phyloP scores from a whole-genome alignment of 73 alveolate species.

The Paramecium pentaurelia region DNA sequence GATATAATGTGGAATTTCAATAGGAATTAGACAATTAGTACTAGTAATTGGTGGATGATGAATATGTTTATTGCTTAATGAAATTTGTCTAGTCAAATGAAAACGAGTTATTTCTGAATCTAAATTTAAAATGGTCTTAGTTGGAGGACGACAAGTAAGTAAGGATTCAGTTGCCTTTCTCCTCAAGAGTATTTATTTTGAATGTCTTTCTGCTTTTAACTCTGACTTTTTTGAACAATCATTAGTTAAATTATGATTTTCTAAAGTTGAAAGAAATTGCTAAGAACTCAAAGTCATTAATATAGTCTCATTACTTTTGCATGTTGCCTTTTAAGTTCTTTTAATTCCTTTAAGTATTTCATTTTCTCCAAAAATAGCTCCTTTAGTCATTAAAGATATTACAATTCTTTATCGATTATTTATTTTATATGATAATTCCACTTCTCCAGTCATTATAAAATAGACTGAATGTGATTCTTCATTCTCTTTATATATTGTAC shows the following conservation, averaged over 20 bases:
- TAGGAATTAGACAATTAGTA: not conserved
- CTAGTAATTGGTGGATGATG: not conserved
- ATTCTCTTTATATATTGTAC: not conserved
- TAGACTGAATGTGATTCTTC: not conserved
- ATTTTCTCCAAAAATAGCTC: slow-evolving; percentile 4
- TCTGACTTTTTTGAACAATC: not conserved
- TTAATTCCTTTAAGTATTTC: not conserved
- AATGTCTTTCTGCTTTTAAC: not conserved
- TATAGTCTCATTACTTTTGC: not conserved
- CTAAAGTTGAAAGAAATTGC: not conserved
- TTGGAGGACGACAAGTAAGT: not conserved
- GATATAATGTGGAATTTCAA: not conserved
- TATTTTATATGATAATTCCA: not conserved
- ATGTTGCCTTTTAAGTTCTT: not conserved
- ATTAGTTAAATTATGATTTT: not conserved
- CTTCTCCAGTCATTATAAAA: not conserved
- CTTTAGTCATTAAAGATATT: not conserved
- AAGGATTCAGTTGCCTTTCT: not conserved
- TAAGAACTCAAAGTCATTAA: not conserved
- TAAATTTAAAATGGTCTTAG: not conserved
- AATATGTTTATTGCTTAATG: not conserved
- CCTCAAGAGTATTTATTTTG: not conserved
- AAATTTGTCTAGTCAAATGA: not conserved
- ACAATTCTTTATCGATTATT: not conserved
- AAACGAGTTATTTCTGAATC: not conserved